Base-by-base conservation (phyloP, 352 stramenopile genomes). In the Thalassiosira delicatula region DNA sequence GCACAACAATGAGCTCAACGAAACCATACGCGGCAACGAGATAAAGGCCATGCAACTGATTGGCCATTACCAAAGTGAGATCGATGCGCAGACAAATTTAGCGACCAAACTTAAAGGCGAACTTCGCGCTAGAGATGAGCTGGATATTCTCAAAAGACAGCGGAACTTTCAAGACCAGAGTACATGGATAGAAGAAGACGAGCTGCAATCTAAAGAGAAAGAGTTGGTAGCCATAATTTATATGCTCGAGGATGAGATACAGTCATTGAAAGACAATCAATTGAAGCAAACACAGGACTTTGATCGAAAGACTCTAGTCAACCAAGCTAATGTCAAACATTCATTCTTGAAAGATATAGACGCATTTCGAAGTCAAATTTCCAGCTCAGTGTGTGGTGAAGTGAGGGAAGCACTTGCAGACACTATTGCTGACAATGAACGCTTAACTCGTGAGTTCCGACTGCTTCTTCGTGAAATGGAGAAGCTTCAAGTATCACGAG, bases 231-330 rank as follows among this genome's bases (percentile, higher is more conserved):
- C 21, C 7, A 66, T 73, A 25, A 73, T 83, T 56, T 73, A 77
- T 33, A 62, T 73, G 59, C 62, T 84, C n/a, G 68, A 84, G 61
- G 68, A 84, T 44, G 76, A 84, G 54, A 75, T 84, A 12, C 32
- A 79, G 61, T 25, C 32, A 44, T 53, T 84, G 49, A 84, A 78
- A 33, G 68, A 79, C 14, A 33, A 63, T 51, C 40, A 77, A 59
- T 25, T 44, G 27, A 70, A 70, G 11, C 67, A 69, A 70, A 44
- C 49, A 2, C 37, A 56, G 0, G 33, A 79, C 2, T 84, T 79
- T 56, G 40, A 84, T 8, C 54, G 68, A 49, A 76, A 70, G 76
- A 32, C 51, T 3, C 14, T 84, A 46, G 57, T 65, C n/a, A 73
- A 84, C 57, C 25, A 84, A 79, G 68, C 56, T 49, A 46, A 72